These are phyloP conservation scores for Arthrobotrys pseudoclavata DNA, from an alignment of 2,329 filamentous ascomycete species.

Conservation along the genomic window DNA sequence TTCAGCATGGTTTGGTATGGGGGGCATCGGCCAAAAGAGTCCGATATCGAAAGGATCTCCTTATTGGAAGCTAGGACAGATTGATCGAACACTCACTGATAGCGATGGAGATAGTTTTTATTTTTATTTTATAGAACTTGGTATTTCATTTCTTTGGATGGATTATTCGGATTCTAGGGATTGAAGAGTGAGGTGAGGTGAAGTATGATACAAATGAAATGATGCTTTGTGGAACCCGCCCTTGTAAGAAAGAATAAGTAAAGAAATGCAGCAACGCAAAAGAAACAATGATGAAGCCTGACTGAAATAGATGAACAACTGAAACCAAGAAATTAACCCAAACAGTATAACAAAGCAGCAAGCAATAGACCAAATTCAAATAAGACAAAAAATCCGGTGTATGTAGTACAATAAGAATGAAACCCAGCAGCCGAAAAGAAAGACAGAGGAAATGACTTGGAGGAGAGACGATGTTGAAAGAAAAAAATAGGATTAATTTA, in stretches of 20 bases:
- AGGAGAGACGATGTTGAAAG: conserved; percentile 4
- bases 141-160: conserved; percentile 23
- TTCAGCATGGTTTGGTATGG: conserved; percentile 9
- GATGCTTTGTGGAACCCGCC: conserved; percentile 53
- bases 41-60: neutral
- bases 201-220: conserved; percentile 49
- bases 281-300: conserved; percentile 10
- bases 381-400: conserved; percentile 11
- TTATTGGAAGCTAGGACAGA: neutral
- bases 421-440: conserved; percentile 9
- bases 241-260: conserved; percentile 24
- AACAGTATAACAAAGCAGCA: conserved; percentile 53
- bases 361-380: conserved; percentile 16
- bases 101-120: neutral
- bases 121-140: neutral
- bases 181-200: neutral
- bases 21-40: neutral
- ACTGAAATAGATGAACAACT: conserved; percentile 60
- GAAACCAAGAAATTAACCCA: conserved; percentile 41
- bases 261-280: conserved; percentile 40
- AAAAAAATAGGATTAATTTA: neutral
- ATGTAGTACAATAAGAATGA: conserved; percentile 41
- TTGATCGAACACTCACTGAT: too few species aligned
- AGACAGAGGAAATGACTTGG: conserved; percentile 7
- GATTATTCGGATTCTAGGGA: conserved; percentile 33